Evolutionary conservation across 2,329 filamentous ascomycete species (phyloP).

Genomic region (Fusarium hainanense): DNA sequence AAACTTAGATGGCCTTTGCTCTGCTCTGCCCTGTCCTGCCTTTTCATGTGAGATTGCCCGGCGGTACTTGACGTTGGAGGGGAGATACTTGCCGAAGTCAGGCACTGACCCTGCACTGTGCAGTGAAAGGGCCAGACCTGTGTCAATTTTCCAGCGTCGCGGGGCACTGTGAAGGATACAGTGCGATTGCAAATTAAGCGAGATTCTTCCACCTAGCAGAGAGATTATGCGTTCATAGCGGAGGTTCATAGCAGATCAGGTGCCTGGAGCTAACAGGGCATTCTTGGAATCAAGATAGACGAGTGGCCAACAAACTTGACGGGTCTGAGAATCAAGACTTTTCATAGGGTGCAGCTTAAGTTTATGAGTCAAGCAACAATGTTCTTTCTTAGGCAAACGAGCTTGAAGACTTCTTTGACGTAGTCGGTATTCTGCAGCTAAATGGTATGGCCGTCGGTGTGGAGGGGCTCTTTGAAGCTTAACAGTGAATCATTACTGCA

Average conservation of each 20-base stretch:
- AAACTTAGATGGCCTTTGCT: constrained; percentile 13
- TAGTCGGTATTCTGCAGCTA: not conserved
- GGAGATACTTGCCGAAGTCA: constrained; percentile 12
- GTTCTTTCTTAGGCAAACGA: not conserved
- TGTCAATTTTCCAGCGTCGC: constrained; percentile 29
- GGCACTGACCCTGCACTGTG: constrained; percentile 20
- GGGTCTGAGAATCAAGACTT: not conserved
- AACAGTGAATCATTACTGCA: constrained; percentile 18
- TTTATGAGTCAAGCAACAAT: not conserved
- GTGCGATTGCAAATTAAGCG: constrained; percentile 29
- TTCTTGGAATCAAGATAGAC: constrained; percentile 10
- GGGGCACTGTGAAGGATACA: constrained; percentile 33
- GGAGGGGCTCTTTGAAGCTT: constrained; percentile 16
- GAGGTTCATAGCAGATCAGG: constrained; percentile 4
- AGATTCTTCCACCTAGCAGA: constrained; percentile 21
- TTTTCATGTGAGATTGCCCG: constrained; percentile 25
- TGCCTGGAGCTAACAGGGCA: constrained; percentile 2
- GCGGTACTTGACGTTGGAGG: constrained; percentile 6
- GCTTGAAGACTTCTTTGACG: not conserved
- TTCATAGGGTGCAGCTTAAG: not conserved
- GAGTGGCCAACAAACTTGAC: not conserved
- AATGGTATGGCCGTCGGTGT: constrained; percentile 20
- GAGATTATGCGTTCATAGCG: constrained; percentile 21
- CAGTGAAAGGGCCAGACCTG: not conserved
- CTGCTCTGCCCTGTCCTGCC: not conserved